Base-by-base conservation (phyloP, 805 yeast species). In the Starmera quercuum region DNA sequence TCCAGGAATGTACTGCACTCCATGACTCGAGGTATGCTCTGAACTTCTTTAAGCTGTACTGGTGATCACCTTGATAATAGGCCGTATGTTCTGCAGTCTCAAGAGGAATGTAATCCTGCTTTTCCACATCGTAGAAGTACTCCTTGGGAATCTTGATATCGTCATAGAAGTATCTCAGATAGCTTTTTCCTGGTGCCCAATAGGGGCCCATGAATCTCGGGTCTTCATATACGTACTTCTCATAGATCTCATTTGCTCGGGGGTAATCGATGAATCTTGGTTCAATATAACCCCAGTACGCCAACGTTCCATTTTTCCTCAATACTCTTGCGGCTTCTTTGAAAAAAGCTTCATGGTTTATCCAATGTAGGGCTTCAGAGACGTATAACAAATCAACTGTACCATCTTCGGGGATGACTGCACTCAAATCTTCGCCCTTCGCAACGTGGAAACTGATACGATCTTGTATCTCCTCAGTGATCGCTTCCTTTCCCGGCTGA, bases 341-440 rank as follows among this genome's bases (percentile, higher is more conserved):
- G 47, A 75, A 75, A 46, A 73, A 75, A 23, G 45, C 44, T 1
- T 58, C 64, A 38, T 71, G 74, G 36, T 77, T 64, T 31, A 80
- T 67, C 90, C 92, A 83, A 53, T 83, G 94, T n/a, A 73, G 69
- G 29, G 83, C 75, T 51, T 84, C 86, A 0, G 88, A 90, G 16
- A 76, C 75, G 4, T 77, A 63, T 9, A 80, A 61, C 40, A 80
- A 38, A 48, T 80, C 88, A 4, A 74, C 64, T 0, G 69, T 53
- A 8, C 45, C 45, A 18, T 48, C 51, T 6, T 36, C 40, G 6
- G 53, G 36, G 18, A 44, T 37, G 6, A 50, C 36, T 4, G 20
- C 24, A 4, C 46, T 25, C 30, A 56, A 31, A 18, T 54, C 43
- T 37, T 57, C 68, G 7, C 57, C 54, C 11, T 38, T 26, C 4